phyloP scores from a whole-genome alignment of 208 protist species.

The Acanthamoeba rhysodes region DNA sequence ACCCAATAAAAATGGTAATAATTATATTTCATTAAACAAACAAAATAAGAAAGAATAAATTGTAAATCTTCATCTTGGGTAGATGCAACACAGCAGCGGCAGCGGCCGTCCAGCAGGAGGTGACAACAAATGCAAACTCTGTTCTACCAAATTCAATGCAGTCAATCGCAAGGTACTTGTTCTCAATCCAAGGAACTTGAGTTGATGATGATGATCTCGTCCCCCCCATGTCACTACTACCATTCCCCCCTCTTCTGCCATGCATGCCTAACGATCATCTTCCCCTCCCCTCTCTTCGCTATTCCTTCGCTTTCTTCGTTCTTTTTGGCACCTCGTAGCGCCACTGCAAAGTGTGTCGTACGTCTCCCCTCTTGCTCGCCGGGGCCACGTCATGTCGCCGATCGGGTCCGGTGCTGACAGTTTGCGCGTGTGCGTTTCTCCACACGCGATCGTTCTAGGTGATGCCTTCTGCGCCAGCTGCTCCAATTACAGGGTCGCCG shows the following conservation, averaged over 20 bases:
- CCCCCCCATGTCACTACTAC: neutral
- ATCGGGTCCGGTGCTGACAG: neutral
- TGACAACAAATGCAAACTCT: constrained; percentile 17
- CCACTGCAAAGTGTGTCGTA: constrained; percentile 17
- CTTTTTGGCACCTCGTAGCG: neutral
- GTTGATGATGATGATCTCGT: no score
- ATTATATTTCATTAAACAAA: no score
- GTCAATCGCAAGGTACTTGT: constrained; percentile 18
- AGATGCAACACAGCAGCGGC: no score
- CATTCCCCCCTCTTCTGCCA: neutral
- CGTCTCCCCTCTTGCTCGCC: neutral
- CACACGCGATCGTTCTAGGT: neutral
- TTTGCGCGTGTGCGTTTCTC: neutral
- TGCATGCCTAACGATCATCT: neutral
- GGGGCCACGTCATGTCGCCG: no score
- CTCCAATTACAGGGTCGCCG: neutral
- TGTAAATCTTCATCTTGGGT: no score
- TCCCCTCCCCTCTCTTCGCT: neutral
- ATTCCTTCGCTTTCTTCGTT: neutral
- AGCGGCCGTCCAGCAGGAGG: neutral
- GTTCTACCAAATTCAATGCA: constrained; percentile 21
- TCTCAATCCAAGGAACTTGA: neutral
- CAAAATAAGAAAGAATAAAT: no score
- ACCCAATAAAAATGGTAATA: no score
- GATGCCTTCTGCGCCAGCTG: constrained; percentile 31